Evolutionary conservation across 257 asterid genomes (phyloP).

Genomic region (Penstemon newberryi): DNA sequence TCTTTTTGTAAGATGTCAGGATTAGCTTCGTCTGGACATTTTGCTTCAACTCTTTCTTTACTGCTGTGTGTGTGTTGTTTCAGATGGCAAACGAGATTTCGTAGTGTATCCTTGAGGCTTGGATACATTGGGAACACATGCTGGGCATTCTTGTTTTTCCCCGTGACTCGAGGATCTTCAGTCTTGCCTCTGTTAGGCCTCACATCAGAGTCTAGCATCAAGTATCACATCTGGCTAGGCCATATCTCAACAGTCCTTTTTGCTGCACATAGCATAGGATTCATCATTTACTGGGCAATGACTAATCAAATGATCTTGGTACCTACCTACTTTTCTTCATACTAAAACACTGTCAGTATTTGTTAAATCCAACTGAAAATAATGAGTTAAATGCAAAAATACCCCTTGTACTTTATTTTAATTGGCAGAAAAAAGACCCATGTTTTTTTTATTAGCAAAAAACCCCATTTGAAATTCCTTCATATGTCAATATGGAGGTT

Average conservation of each 20-base stretch:
- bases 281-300: slow-evolving; percentile 46
- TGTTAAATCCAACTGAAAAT: neutral
- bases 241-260: slow-evolving; percentile 47
- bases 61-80: neutral
- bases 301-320: slow-evolving; percentile 50
- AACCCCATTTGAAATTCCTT: too few relatives aligned
- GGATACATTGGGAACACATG: slow-evolving; percentile 58
- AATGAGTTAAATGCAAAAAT: too few relatives aligned
- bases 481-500: too few relatives aligned
- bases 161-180: slow-evolving; percentile 62
- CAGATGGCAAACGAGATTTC: slow-evolving; percentile 56
- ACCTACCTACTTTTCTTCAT: neutral
- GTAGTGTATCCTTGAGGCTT: slow-evolving; percentile 42
- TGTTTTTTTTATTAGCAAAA: too few relatives aligned
- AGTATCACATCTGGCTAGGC: slow-evolving; percentile 74
- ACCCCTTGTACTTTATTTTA: too few relatives aligned
- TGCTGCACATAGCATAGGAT: slow-evolving; percentile 53
- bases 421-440: too few relatives aligned
- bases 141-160: slow-evolving; percentile 57
- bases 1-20: neutral
- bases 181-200: slow-evolving; percentile 57
- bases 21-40: too few relatives aligned
- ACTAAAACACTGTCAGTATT: neutral
- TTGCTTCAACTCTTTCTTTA: too few relatives aligned
- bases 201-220: slow-evolving; percentile 65